These are phyloP conservation scores for Magnaporthales sp. DNA, from an alignment of 2,329 filamentous ascomycete genomes.

Conservation along the genomic window DNA sequence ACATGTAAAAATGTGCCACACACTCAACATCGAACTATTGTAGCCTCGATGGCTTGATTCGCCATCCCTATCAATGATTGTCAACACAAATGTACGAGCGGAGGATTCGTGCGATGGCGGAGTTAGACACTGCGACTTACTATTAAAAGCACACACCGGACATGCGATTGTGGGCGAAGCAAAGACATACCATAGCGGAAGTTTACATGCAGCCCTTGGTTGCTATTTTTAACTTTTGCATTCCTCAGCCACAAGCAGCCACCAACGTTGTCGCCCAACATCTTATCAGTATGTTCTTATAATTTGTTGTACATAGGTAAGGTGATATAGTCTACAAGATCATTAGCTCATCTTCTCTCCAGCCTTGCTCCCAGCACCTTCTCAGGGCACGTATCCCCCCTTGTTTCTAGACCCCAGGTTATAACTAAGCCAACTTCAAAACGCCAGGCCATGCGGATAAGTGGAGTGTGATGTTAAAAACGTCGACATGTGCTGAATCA, in stretches of 20 bases:
- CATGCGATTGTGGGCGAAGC: too few species aligned
- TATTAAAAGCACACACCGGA: too few species aligned
- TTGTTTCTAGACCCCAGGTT: conserved; percentile 17
- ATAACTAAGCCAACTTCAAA: conserved; percentile 8
- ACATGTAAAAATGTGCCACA: too few species aligned
- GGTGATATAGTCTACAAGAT: neutral
- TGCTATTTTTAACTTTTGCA: too few species aligned
- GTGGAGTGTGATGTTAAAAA: neutral
- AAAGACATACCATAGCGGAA: too few species aligned
- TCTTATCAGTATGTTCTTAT: neutral
- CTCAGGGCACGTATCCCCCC: neutral
- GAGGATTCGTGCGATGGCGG: too few species aligned
- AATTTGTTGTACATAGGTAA: conserved; percentile 1
- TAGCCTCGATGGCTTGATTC: too few species aligned
- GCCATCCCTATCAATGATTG: too few species aligned
- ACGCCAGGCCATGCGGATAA: neutral
- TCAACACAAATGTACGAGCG: too few species aligned
- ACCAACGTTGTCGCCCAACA: neutral
- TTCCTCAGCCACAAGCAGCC: neutral
- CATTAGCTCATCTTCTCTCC: neutral
- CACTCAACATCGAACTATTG: too few species aligned
- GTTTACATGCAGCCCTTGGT: too few species aligned
- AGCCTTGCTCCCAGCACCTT: neutral
- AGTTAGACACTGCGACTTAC: too few species aligned
- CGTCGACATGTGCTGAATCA: neutral